Conservation (phyloP, 306 rosid species). For the Cucurbita moschata region DNA sequence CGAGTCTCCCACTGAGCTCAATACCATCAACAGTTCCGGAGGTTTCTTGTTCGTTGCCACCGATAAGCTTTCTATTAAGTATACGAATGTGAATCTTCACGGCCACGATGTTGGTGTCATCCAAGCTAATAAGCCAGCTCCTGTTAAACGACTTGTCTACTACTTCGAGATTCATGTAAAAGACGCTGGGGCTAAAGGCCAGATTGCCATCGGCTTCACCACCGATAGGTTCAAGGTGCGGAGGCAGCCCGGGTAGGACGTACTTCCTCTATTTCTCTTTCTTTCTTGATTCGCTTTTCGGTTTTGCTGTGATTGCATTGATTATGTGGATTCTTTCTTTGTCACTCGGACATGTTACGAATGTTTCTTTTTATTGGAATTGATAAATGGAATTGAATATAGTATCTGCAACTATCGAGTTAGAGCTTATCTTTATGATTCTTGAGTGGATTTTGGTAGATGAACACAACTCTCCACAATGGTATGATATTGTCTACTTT, state of each 20-base stretch:
- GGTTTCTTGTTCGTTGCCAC: slow-evolving; percentile 68
- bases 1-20: slow-evolving; percentile 67
- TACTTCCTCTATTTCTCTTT: not conserved
- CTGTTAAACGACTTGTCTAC: slow-evolving; percentile 59
- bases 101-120: slow-evolving; percentile 95
- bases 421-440: not conserved
- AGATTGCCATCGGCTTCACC: slow-evolving; percentile 86
- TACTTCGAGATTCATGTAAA: slow-evolving; percentile 82
- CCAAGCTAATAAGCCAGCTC: slow-evolving; percentile 76
- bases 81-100: slow-evolving; percentile 54
- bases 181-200: slow-evolving; percentile 85
- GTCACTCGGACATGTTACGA: not conserved
- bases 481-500: too few species aligned
- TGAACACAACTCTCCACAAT: too few species aligned
- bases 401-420: not conserved
- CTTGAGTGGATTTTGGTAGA: not conserved
- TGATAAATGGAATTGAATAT: not conserved
- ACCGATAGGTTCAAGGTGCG: slow-evolving; percentile 79
- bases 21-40: slow-evolving; percentile 86
- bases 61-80: slow-evolving; percentile 78
- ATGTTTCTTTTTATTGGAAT: not conserved
- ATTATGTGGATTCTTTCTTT: not conserved
- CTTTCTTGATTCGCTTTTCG: not conserved
- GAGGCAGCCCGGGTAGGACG: slow-evolving; percentile 72
- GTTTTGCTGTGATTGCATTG: not conserved